Conservation (phyloP, 2,329 filamentous ascomycete genomes). For the Calonectria honghensis region DNA sequence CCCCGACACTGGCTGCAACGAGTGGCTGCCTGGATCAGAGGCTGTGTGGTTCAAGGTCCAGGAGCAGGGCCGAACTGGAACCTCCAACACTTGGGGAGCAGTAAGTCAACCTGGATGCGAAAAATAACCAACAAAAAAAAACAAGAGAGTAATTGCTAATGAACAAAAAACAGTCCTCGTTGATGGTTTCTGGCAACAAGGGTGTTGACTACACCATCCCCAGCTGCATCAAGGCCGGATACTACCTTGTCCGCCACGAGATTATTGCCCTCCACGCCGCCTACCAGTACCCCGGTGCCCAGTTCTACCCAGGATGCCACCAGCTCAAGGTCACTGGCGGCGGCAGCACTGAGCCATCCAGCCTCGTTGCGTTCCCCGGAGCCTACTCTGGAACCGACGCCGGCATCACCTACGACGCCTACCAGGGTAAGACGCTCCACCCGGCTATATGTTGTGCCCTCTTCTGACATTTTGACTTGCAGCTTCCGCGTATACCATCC, state of each 20-base stretch:
- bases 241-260: constrained; percentile 76
- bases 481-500: constrained; percentile 66
- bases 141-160: constrained; percentile 19
- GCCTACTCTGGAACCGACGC: constrained; percentile 70
- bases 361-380: constrained; percentile 71
- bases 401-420: constrained; percentile 72
- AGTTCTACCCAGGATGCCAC: constrained; percentile 76
- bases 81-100: constrained; percentile 68
- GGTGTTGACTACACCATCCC: constrained; percentile 73
- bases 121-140: too few relatives aligned
- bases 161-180: constrained; percentile 56
- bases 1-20: constrained; percentile 70
- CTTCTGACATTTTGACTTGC: not conserved
- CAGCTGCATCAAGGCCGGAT: constrained; percentile 69
- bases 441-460: not conserved
- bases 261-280: constrained; percentile 72
- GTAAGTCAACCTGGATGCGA: constrained; percentile 50
- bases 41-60: constrained; percentile 76
- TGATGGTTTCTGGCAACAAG: constrained; percentile 67
- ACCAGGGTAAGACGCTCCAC: constrained; percentile 62
- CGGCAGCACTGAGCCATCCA: constrained; percentile 64
- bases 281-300: constrained; percentile 70
- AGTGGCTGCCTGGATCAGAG: constrained; percentile 67
- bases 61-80: constrained; percentile 69
- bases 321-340: constrained; percentile 73